Conservation (phyloP, 805 yeast genomes). For the Metschnikowia picachoensis region DNA sequence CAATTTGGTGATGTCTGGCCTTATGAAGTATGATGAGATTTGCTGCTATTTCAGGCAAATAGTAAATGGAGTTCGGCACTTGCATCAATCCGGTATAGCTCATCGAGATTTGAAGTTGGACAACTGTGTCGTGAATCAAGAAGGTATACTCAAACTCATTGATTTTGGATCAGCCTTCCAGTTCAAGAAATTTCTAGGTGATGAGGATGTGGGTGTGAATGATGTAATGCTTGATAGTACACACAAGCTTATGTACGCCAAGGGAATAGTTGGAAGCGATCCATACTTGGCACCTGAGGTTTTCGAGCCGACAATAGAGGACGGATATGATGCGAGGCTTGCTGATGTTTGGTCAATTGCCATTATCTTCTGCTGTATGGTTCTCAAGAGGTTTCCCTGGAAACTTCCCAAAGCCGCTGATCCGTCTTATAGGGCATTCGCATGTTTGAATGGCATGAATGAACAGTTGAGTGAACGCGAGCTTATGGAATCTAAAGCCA, state of each 20-base stretch:
- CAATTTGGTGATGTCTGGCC: constrained; percentile 86
- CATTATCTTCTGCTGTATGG: constrained; percentile 88
- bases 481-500: constrained; percentile 10
- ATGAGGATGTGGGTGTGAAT: constrained; percentile 33
- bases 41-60: constrained; percentile 83
- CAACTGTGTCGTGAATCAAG: constrained; percentile 76
- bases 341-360: constrained; percentile 95
- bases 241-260: constrained; percentile 55
- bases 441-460: constrained; percentile 12
- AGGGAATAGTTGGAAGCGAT: constrained; percentile 92
- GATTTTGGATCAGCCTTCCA: constrained; percentile 94
- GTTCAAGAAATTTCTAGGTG: constrained; percentile 46
- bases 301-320: constrained; percentile 34
- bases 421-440: constrained; percentile 67
- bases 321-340: constrained; percentile 76
- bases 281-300: constrained; percentile 96
- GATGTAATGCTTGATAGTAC: constrained; percentile 7
- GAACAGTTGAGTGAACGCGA: constrained; percentile 13
- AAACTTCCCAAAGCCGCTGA: constrained; percentile 80
- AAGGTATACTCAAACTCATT: constrained; percentile 79
- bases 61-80: constrained; percentile 64
- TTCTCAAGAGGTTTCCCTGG: constrained; percentile 90
- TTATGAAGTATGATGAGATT: constrained; percentile 66
- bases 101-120: constrained; percentile 92
- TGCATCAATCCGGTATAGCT: constrained; percentile 82